These are phyloP conservation scores for Oryza rufipogon DNA, from an alignment of 176 grass and related monocot genomes.

Conservation along the genomic window DNA sequence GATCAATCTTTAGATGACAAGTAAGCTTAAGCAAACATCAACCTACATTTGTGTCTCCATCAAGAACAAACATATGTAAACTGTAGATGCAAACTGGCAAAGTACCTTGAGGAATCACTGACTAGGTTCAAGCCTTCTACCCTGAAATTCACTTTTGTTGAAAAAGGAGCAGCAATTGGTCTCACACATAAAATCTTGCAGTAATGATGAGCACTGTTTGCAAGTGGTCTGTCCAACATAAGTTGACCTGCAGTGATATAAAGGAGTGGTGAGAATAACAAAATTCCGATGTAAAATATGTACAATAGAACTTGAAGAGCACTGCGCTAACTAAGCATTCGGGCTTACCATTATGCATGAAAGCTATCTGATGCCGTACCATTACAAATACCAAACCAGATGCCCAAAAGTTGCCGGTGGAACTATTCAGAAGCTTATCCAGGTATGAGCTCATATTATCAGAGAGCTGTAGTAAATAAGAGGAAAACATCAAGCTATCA, in stretches of 20 bases:
- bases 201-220: constrained; percentile 53
- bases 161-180: constrained; percentile 80
- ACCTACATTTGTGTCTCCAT: background rate
- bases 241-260: constrained; percentile 70
- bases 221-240: constrained; percentile 75
- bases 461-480: constrained; percentile 61
- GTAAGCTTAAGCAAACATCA: constrained; percentile 28
- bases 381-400: constrained; percentile 83
- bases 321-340: background rate
- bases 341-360: constrained; percentile 79
- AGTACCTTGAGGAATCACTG: constrained; percentile 70
- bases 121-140: constrained; percentile 79
- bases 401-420: constrained; percentile 77
- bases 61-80: constrained; percentile 23
- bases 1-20: constrained; percentile 9
- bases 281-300: constrained; percentile 17
- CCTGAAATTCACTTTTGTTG: constrained; percentile 60
- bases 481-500: constrained; percentile 30
- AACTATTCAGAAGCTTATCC: constrained; percentile 72
- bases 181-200: constrained; percentile 74
- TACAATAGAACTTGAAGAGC: constrained; percentile 25
- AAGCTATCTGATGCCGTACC: constrained; percentile 71
- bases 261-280: constrained; percentile 25
- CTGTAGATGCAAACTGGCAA: constrained; percentile 17
- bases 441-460: constrained; percentile 72